Conservation (phyloP, 768 basidiomycete genomes). For the Leucosporidium yakuticum region DNA sequence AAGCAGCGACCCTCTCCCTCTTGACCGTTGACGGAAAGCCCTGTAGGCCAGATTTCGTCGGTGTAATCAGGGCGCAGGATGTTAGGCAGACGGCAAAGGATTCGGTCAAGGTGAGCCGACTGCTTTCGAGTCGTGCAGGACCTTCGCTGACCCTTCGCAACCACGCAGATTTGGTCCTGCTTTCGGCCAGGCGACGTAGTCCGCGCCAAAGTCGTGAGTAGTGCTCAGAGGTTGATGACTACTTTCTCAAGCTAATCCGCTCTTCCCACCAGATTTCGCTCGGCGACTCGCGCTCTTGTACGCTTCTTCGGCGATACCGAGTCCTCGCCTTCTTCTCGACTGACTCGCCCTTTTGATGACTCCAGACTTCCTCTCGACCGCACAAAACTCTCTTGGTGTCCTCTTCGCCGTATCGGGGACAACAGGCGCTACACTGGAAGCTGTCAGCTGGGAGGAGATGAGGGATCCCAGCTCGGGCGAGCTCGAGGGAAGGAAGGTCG, state of each 20-base stretch:
- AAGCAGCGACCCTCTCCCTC: constrained; percentile 76
- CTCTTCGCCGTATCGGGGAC: constrained; percentile 61
- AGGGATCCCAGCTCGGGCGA: constrained; percentile 43
- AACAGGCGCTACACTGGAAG: constrained; percentile 43
- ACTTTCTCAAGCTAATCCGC: not conserved
- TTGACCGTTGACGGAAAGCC: constrained; percentile 80
- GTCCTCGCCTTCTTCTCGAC: no score
- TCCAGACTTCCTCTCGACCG: constrained; percentile 74
- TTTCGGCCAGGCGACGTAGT: constrained; percentile 90
- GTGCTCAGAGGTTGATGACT: not conserved
- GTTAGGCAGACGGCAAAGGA: constrained; percentile 86
- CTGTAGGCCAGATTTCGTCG: constrained; percentile 78
- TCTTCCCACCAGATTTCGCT: constrained; percentile 63
- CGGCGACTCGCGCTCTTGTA: constrained; percentile 75
- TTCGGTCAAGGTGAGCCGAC: constrained; percentile 52
- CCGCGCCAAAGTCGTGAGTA: constrained; percentile 70
- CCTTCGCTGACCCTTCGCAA: constrained; percentile 1
- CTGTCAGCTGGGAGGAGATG: constrained; percentile 47
- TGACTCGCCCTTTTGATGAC: not conserved
- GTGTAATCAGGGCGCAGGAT: constrained; percentile 81
- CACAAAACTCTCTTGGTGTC: constrained; percentile 81
- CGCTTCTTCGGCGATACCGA: not conserved
- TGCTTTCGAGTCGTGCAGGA: not conserved
- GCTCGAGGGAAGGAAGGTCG: constrained; percentile 45
- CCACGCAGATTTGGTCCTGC: constrained; percentile 66